Conservation (phyloP, 2,329 filamentous ascomycete genomes). For the Penicillium sclerotigenum region DNA sequence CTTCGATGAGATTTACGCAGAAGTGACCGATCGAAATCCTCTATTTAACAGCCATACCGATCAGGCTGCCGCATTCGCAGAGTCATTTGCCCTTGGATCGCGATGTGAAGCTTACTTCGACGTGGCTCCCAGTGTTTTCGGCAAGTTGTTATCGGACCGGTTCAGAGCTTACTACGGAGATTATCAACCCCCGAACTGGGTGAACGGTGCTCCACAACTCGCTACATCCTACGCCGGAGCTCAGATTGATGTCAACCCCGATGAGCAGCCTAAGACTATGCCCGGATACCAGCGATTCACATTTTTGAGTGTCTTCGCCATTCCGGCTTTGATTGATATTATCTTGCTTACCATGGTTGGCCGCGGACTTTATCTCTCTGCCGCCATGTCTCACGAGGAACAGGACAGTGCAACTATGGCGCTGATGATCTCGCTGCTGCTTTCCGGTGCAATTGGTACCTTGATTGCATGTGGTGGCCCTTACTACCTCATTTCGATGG, state of each 20-base stretch:
- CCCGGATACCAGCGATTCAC: constrained; percentile 53
- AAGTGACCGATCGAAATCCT: constrained; percentile 61
- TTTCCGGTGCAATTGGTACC: constrained; percentile 60
- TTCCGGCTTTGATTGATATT: constrained; percentile 62
- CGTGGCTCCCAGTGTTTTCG: constrained; percentile 50
- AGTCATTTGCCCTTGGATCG: constrained; percentile 62
- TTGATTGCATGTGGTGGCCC: constrained; percentile 63
- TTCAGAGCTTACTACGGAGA: constrained; percentile 47
- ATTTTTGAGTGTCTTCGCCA: constrained; percentile 60
- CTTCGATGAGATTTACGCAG: constrained; percentile 61
- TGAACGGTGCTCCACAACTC: constrained; percentile 49
- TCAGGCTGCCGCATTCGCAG: constrained; percentile 62
- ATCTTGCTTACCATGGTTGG: constrained; percentile 57
- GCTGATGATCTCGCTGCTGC: constrained; percentile 56
- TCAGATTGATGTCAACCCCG: constrained; percentile 52
- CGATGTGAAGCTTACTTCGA: constrained; percentile 63
- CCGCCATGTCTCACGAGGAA: constrained; percentile 51
- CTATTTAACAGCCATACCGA: constrained; percentile 60
- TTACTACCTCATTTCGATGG: constrained; percentile 59
- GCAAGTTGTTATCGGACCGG: constrained; percentile 42
- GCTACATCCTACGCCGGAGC: constrained; percentile 53
- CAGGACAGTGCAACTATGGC: constrained; percentile 56
- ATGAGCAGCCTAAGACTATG: constrained; percentile 44
- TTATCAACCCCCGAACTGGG: constrained; percentile 50
- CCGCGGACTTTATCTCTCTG: constrained; percentile 60